Percentiles rank a stretch among this genome's conserved stretches.
Evolutionary conservation across 2,329 filamentous ascomycete species (phyloP).

Genomic region (Fusarium chuoi): DNA sequence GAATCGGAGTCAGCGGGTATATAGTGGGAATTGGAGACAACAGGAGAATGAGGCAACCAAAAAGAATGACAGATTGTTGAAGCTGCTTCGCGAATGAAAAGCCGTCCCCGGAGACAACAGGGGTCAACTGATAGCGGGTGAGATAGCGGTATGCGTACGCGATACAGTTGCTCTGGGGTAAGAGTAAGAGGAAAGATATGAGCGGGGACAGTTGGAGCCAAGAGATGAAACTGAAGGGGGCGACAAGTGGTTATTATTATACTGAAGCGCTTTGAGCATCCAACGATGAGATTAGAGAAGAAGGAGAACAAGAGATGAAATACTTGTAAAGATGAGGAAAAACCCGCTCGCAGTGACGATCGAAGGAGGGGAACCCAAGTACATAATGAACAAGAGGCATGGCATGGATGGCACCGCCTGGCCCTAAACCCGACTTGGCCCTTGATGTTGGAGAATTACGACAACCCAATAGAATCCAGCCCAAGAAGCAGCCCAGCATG

Average conservation of each 20-base stretch:
- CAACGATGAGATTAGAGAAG: background rate
- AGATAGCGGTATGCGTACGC: slow-evolving; percentile 44
- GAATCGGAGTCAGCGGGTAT: slow-evolving; percentile 11
- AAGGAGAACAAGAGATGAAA: slow-evolving; percentile 4
- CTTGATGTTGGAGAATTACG: slow-evolving; percentile 16
- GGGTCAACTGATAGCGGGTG: slow-evolving; percentile 42
- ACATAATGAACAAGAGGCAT: slow-evolving; percentile 2
- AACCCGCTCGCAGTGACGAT: slow-evolving; percentile 13
- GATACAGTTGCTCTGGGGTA: slow-evolving; percentile 43
- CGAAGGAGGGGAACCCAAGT: slow-evolving; percentile 26
- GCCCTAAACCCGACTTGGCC: slow-evolving; percentile 28
- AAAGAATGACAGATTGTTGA: slow-evolving; percentile 31
- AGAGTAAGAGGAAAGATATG: slow-evolving; percentile 43
- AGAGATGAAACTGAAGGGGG: background rate
- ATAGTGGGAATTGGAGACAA: background rate
- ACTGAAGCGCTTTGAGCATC: background rate
- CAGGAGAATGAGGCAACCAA: slow-evolving; percentile 17
- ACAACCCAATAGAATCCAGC: slow-evolving; percentile 8
- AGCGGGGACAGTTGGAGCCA: slow-evolving; percentile 33
- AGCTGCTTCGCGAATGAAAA: slow-evolving; percentile 37
- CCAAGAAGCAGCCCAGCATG: background rate
- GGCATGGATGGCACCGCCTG: slow-evolving; percentile 17
- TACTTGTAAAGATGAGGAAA: slow-evolving; percentile 14
- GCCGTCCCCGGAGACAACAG: slow-evolving; percentile 20
- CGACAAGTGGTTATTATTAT: background rate